Conservation (phyloP, 2,329 filamentous ascomycete genomes). For the Nemania bipapillata region DNA sequence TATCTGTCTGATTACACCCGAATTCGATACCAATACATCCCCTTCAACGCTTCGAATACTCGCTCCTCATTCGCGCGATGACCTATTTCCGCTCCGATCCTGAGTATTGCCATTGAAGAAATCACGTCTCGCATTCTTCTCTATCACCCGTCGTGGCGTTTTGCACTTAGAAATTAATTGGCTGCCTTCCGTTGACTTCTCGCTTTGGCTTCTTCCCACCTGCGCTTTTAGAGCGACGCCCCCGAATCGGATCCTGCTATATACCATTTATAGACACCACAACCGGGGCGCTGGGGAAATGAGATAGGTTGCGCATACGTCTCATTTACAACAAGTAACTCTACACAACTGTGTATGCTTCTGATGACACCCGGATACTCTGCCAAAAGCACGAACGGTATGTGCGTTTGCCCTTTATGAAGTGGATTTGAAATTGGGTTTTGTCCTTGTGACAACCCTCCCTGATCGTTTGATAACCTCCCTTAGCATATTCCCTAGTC, state of each 20-base stretch:
- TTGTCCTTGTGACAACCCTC: background rate
- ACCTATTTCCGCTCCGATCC: slow-evolving; percentile 7
- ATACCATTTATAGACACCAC: slow-evolving; percentile 19
- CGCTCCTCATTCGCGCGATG: slow-evolving; percentile 21
- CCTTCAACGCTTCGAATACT: background rate
- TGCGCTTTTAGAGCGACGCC: background rate
- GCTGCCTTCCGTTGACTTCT: background rate
- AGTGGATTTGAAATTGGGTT: background rate
- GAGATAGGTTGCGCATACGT: slow-evolving; percentile 16
- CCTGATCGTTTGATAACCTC: background rate
- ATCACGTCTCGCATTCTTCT: background rate
- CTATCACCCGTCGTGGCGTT: background rate
- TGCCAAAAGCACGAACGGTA: slow-evolving; percentile 19
- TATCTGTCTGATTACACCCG: slow-evolving; percentile 21
- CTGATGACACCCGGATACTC: background rate
- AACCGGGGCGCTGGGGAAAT: slow-evolving; percentile 7
- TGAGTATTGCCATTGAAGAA: slow-evolving; percentile 10
- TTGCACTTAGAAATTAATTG: slow-evolving; percentile 3
- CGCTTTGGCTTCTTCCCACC: slow-evolving; percentile 1
- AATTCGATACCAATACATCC: slow-evolving; percentile 5
- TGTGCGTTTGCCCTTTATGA: slow-evolving; percentile 19
- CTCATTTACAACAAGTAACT: background rate
- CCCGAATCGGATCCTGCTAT: slow-evolving; percentile 10
- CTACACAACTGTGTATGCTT: slow-evolving; percentile 3
- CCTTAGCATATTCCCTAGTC: background rate